Evolutionary conservation across 2,329 filamentous ascomycete genomes (phyloP).

Genomic region (Diaporthe velutina): DNA sequence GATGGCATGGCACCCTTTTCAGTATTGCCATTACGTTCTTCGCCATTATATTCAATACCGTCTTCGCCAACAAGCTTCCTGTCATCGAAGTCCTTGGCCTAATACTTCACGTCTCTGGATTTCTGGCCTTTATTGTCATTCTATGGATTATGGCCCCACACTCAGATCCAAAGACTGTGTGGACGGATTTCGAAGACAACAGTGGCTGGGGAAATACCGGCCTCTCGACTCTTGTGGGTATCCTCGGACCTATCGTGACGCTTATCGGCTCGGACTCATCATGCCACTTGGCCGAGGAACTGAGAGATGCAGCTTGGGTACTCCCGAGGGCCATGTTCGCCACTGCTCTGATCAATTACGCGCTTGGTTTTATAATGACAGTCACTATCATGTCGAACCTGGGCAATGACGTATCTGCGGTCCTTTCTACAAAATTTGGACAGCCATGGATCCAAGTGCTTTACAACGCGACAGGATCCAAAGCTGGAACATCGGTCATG

Average conservation of each 20-base stretch:
- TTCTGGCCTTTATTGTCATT: slow-evolving; percentile 1
- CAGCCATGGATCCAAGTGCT: slow-evolving; percentile 11
- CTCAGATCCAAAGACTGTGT: slow-evolving; percentile 3
- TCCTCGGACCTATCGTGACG: slow-evolving; percentile 9
- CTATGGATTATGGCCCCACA: not conserved
- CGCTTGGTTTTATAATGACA: slow-evolving; percentile 8
- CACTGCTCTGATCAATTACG: not conserved
- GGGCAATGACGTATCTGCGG: not conserved
- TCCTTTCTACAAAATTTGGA: not conserved
- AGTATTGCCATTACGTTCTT: slow-evolving; percentile 9
- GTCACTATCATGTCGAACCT: slow-evolving; percentile 14
- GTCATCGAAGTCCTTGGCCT: not conserved
- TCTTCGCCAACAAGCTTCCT: slow-evolving; percentile 1
- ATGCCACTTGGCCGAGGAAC: slow-evolving; percentile 13
- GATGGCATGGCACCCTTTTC: slow-evolving; percentile 14
- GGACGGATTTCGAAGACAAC: slow-evolving; percentile 7
- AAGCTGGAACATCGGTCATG: not conserved
- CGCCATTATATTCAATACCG: not conserved
- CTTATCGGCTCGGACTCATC: slow-evolving; percentile 8
- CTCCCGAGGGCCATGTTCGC: slow-evolving; percentile 4
- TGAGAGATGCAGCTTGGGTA: slow-evolving; percentile 21
- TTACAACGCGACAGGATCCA: slow-evolving; percentile 11
- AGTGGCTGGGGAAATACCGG: not conserved
- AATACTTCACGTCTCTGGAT: not conserved
- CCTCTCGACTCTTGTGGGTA: slow-evolving; percentile 13